Conservation (phyloP, 1,284 basidiomycete species). For the Coniferiporia sulphurascens region DNA sequence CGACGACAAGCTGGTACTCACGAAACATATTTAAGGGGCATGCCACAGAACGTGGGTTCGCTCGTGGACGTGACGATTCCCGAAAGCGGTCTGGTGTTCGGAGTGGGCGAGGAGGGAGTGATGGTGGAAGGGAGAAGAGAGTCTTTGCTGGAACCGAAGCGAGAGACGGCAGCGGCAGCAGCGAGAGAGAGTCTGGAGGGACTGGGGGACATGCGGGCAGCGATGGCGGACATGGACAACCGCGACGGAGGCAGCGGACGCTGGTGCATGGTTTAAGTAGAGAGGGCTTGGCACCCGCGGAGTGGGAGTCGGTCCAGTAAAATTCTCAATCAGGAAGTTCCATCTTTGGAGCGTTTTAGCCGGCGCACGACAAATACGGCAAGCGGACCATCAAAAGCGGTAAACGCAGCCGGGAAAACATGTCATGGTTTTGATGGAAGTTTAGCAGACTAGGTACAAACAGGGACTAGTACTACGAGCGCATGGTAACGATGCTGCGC, state of each 20-base stretch:
- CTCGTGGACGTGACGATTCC: background rate
- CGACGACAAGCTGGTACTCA: slow-evolving; percentile 37
- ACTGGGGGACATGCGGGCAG: background rate
- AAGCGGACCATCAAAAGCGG: too few relatives aligned
- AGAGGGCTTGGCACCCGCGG: too few relatives aligned
- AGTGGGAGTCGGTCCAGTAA: too few relatives aligned
- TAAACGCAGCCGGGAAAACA: too few relatives aligned
- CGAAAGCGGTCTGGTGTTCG: background rate
- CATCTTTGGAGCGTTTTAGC: too few relatives aligned
- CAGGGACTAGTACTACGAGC: too few relatives aligned
- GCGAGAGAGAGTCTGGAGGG: slow-evolving; percentile 3
- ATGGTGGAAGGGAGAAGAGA: slow-evolving; percentile 4
- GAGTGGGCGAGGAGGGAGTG: too few relatives aligned
- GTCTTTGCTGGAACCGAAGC: slow-evolving; percentile 7
- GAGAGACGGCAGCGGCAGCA: background rate
- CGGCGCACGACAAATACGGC: too few relatives aligned
- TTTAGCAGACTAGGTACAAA: too few relatives aligned
- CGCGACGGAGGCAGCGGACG: slow-evolving; percentile 1
- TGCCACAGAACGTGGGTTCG: slow-evolving; percentile 56
- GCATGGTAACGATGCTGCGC: too few relatives aligned
- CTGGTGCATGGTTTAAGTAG: slow-evolving; percentile 3
- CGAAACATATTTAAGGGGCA: slow-evolving; percentile 80
- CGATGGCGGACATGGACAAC: background rate
- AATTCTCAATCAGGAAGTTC: too few relatives aligned
- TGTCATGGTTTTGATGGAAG: too few relatives aligned